phyloP scores from a whole-genome alignment of 805 yeast species.

The Kodamaea neixiangensis region DNA sequence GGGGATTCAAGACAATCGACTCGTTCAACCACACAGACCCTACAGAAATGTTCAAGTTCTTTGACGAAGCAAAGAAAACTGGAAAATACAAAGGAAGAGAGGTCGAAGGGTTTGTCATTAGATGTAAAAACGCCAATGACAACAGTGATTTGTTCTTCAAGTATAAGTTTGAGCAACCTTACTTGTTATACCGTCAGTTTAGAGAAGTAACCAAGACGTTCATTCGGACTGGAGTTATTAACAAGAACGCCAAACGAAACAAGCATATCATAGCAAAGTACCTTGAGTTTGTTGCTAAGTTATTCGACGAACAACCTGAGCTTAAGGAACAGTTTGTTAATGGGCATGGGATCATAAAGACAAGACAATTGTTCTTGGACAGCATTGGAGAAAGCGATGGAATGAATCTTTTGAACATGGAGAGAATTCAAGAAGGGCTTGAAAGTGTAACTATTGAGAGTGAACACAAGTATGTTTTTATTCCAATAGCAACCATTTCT shows the following conservation, averaged over 20 bases:
- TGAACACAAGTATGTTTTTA: conserved; percentile 41
- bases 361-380: conserved; percentile 66
- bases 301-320: conserved; percentile 51
- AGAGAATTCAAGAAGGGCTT: conserved; percentile 32
- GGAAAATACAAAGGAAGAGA: conserved; percentile 75
- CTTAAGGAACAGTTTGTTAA: conserved; percentile 46
- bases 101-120: conserved; percentile 90
- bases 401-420: conserved; percentile 54
- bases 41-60: conserved; percentile 46
- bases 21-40: conserved; percentile 43
- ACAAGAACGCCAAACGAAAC: conserved; percentile 21
- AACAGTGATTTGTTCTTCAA: conserved; percentile 73
- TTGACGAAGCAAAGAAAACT: conserved; percentile 57
- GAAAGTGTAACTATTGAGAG: conserved; percentile 18
- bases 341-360: conserved; percentile 72
- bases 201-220: conserved; percentile 78
- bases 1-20: conserved; percentile 70
- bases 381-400: conserved; percentile 50
- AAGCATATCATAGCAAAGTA: conserved; percentile 39
- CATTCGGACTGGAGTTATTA: conserved; percentile 25
- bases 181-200: conserved; percentile 84
- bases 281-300: conserved; percentile 61
- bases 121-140: conserved; percentile 47
- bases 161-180: conserved; percentile 94
- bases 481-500: conserved; percentile 89